Base-by-base conservation (phyloP, 2,329 filamentous ascomycete species). In the Grosmannia clavigera region DNA sequence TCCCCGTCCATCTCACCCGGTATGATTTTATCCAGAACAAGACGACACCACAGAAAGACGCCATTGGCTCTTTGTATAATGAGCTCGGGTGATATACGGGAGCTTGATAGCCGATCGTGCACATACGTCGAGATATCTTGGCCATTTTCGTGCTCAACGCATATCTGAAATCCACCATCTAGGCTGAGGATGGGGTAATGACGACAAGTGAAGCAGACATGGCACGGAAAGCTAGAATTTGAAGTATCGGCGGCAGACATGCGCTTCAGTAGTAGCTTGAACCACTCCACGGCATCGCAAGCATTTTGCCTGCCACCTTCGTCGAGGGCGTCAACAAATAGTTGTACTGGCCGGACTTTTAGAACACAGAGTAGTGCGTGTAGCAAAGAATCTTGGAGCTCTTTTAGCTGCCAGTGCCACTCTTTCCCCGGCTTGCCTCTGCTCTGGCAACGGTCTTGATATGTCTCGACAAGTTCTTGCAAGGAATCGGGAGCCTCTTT, bases 261-360 rank as follows among this genome's bases (percentile, higher is more conserved):
- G 4, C 54, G 58, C 25, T 68, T 59, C 6, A 70, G 40, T 3
- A 71, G 38, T 25, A 59, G 62, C 33, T 66, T 64, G 54, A 73
- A 66, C 0, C 59, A 51, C 0, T 58, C 16, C 5, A 67, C 60
- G 1, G 72, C 54, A 0, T 61, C 3, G 2, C 61, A 38, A 1
- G 69, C 70, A 38, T 51, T 58, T 0, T 66, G 51, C 56, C 69
- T 46, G 12, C 69, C 70, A 51, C 66, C 66, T 58, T 74, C 72
- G 58, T 74, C 71, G 1, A 74, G 58, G 0, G 72, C 72, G 27
- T 74, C 73, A 27, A 73, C 57, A 48, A 73, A 71, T 1, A 73
- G 11, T 53, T 60, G 65, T 3, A 72, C 57, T 2, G 64, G 55
- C 0, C 48, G 65, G 10, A 2, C 56, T 5, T 66, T 16, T 2